A percentile compares a stretch with the other conserved stretches of the same genome.
Evolutionary conservation across 768 basidiomycete genomes (phyloP).

Genomic region (Pisolithus sp.): DNA sequence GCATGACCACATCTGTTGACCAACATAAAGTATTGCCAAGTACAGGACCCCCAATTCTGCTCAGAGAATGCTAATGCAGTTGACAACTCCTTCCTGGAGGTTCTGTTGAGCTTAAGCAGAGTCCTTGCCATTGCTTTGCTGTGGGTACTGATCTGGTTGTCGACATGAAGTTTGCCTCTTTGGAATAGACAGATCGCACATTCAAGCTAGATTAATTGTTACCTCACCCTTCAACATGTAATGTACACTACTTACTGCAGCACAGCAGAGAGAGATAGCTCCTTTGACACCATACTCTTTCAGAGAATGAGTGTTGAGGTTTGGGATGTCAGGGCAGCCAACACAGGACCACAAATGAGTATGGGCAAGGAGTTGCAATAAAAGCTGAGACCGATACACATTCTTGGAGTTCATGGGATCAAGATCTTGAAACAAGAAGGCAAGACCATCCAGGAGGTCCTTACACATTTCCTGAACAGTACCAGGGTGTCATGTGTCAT

Average conservation of each 20-base stretch:
- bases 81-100: background rate
- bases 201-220: background rate
- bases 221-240: background rate
- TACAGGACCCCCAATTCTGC: background rate
- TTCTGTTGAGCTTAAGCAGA: background rate
- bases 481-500: no score
- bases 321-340: no score
- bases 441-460: background rate
- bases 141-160: background rate
- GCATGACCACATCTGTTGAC: background rate
- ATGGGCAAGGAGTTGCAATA: background rate
- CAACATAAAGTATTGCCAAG: background rate
- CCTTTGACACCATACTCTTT: background rate
- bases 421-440: conserved; percentile 2
- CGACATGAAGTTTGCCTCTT: background rate
- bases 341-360: no score
- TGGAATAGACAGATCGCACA: background rate
- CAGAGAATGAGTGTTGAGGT: no score
- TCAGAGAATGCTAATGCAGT: background rate
- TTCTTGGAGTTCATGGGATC: background rate
- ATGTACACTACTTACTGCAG: background rate
- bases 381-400: background rate
- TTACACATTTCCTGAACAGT: background rate
- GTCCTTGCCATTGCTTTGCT: background rate
- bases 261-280: background rate